phyloP scores from a whole-genome alignment of 2,329 filamentous ascomycete species.

The Cordyceps fumosorosea region DNA sequence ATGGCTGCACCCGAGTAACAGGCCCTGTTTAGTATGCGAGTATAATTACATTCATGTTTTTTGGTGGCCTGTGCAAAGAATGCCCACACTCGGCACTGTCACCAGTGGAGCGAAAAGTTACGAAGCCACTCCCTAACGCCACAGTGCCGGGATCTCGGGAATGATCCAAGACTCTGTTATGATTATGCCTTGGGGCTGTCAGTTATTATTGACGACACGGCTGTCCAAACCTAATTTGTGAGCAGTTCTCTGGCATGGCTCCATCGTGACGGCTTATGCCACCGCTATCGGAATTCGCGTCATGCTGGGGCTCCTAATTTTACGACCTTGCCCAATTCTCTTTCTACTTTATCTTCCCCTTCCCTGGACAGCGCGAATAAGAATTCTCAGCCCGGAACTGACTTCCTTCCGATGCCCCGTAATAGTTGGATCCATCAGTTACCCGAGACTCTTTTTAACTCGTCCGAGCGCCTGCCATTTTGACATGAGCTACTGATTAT shows the following conservation, averaged over 20 bases:
- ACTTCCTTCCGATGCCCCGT: background rate
- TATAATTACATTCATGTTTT: background rate
- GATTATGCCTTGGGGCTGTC: background rate
- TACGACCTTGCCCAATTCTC: background rate
- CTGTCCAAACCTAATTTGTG: background rate
- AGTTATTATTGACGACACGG: background rate
- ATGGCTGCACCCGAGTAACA: background rate
- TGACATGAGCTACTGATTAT: background rate
- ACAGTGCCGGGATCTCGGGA: background rate
- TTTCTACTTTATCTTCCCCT: background rate
- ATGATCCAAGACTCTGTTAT: background rate
- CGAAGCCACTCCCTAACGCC: background rate
- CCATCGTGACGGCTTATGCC: background rate
- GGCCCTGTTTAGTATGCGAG: background rate
- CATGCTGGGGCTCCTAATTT: background rate
- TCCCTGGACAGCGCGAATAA: background rate
- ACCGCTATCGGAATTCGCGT: background rate
- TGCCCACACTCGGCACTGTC: background rate
- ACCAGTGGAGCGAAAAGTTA: background rate
- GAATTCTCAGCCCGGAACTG: background rate
- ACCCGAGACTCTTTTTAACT: background rate
- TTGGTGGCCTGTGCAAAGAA: background rate
- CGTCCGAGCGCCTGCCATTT: slow-evolving; percentile 1
- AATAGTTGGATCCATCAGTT: background rate
- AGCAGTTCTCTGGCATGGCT: background rate